A percentile compares a stretch with the other conserved stretches of the same genome.
These are phyloP conservation scores for Coemansia furcata DNA, from an alignment of 192 early-diverging fungal species.

Conservation along the genomic window DNA sequence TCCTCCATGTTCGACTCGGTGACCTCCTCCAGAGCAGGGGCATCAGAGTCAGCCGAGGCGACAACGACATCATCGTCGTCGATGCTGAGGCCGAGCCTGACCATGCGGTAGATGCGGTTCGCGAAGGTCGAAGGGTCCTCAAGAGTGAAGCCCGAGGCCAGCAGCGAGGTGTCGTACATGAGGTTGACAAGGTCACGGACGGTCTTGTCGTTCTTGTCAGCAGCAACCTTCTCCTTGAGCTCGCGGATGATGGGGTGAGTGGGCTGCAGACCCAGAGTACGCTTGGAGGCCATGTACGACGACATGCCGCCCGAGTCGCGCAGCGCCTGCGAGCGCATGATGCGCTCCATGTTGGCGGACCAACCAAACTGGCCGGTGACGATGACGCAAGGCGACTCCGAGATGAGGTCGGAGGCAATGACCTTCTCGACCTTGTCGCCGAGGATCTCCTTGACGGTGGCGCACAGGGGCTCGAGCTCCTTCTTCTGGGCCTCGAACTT, in stretches of 20 bases:
- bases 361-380: slow-evolving; percentile 99
- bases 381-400: slow-evolving; percentile 97
- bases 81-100: slow-evolving; percentile 96
- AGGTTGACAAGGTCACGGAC: slow-evolving; percentile 95
- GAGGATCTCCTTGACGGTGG: slow-evolving; percentile 96
- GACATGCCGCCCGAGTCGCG: slow-evolving; percentile 98
- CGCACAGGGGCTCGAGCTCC: slow-evolving; percentile 88
- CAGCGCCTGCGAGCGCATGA: slow-evolving; percentile 99
- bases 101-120: slow-evolving; percentile 97
- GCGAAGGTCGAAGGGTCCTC: slow-evolving; percentile 94
- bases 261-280: slow-evolving; percentile 98
- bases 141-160: slow-evolving; percentile 96
- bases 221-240: slow-evolving; percentile 87
- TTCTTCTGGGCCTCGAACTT: slow-evolving; percentile 90
- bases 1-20: slow-evolving; percentile 69
- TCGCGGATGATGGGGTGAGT: slow-evolving; percentile 92
- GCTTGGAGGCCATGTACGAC: slow-evolving; percentile 99
- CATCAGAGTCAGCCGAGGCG: slow-evolving; percentile 44
- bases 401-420: slow-evolving; percentile 91
- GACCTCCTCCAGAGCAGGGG: slow-evolving; percentile 54
- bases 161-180: slow-evolving; percentile 92
- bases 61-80: slow-evolving; percentile 73
- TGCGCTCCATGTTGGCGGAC: slow-evolving; percentile 99
- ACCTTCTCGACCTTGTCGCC: slow-evolving; percentile 98
- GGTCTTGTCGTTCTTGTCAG: slow-evolving; percentile 98